Conservation (phyloP, 1,284 basidiomycete species). For the Moniliophthora roreri region DNA sequence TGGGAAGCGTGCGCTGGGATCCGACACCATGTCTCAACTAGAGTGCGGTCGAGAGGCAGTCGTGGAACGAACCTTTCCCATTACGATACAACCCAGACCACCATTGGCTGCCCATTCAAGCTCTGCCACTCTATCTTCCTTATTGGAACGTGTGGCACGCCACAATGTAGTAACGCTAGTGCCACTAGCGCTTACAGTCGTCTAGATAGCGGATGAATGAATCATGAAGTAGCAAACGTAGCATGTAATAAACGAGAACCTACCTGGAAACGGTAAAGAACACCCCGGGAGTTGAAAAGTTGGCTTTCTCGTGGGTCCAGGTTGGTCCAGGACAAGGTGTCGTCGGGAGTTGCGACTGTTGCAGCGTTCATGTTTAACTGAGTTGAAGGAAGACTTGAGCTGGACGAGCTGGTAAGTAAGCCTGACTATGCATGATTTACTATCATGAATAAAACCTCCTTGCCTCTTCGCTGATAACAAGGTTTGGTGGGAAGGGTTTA, state of each 20-base stretch:
- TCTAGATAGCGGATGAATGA: slow-evolving; percentile 40
- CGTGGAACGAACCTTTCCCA: slow-evolving; percentile 65
- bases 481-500: too few species aligned
- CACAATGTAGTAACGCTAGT: slow-evolving; percentile 73
- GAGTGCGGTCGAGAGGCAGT: slow-evolving; percentile 4
- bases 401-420: too few species aligned
- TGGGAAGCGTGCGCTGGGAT: slow-evolving; percentile 66
- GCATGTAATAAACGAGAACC: slow-evolving; percentile 19
- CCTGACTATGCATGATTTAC: too few species aligned
- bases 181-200: slow-evolving; percentile 58
- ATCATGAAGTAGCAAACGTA: slow-evolving; percentile 13
- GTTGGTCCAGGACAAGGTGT: slow-evolving; percentile 82
- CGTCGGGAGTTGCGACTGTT: slow-evolving; percentile 51
- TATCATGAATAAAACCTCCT: too few species aligned
- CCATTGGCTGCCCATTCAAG: slow-evolving; percentile 81
- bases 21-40: slow-evolving; percentile 16
- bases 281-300: slow-evolving; percentile 77
- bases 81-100: slow-evolving; percentile 76
- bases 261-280: slow-evolving; percentile 80
- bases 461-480: too few species aligned
- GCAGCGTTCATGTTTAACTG: too few species aligned
- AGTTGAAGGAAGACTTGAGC: too few species aligned
- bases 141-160: slow-evolving; percentile 73
- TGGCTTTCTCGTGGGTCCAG: slow-evolving; percentile 79
- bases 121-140: slow-evolving; percentile 81